Evolutionary conservation across 148 eudicot species (phyloP).

Genomic region (Heliamphora exappendiculata): DNA sequence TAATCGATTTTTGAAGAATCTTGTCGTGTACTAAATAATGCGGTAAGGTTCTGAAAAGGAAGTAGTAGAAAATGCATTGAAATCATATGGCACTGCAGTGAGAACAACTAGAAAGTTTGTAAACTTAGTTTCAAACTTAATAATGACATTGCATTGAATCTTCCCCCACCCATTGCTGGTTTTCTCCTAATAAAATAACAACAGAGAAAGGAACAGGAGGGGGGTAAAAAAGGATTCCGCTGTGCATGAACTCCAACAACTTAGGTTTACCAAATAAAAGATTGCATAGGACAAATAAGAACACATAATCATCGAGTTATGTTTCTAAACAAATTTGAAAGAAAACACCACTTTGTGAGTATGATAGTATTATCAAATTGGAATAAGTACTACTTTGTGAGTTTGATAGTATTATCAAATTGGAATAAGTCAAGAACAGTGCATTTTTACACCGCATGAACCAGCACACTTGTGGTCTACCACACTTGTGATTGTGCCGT

Average conservation of each 20-base stretch:
- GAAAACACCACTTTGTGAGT: neutral
- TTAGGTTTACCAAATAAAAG: neutral
- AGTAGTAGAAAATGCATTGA: neutral
- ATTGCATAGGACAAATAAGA: neutral
- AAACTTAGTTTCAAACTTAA: neutral
- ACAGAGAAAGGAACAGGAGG: no score
- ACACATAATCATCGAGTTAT: neutral
- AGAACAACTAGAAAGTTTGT: neutral
- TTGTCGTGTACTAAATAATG: neutral
- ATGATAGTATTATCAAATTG: neutral
- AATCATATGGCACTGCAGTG: neutral
- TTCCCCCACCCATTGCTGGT: neutral
- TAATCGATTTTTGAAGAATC: neutral
- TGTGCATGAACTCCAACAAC: neutral
- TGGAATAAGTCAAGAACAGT: neutral
- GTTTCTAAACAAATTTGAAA: neutral
- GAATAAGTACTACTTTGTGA: neutral
- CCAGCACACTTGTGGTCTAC: neutral
- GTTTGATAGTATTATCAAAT: neutral
- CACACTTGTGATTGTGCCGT: neutral
- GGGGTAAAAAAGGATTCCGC: neutral
- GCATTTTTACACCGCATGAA: neutral
- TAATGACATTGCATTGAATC: neutral
- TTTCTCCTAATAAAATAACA: no score
- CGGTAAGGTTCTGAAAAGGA: neutral